These are phyloP conservation scores for Rhododendron vialii DNA, from an alignment of 148 eudicot genomes.

Conservation along the genomic window DNA sequence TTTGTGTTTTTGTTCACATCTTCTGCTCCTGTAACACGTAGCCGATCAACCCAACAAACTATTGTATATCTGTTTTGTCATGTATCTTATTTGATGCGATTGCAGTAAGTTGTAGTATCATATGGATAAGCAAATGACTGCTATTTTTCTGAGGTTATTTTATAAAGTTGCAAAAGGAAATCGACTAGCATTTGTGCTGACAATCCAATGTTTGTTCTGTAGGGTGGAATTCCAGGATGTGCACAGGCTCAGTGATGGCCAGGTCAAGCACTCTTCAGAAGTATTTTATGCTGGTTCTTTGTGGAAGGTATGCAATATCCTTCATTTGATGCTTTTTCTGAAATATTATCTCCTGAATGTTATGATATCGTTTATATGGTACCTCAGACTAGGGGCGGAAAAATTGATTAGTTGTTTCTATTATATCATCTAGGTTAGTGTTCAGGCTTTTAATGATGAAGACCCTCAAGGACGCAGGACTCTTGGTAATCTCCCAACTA, in stretches of 20 bases:
- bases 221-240: constrained; percentile 95
- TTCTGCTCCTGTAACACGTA: not conserved
- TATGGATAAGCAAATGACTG: not conserved
- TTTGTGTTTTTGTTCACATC: not conserved
- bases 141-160: not conserved
- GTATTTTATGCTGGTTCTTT: constrained; percentile 98
- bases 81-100: not conserved
- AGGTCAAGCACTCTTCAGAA: constrained; percentile 95
- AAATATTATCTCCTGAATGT: not conserved
- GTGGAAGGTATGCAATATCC: constrained; percentile 69
- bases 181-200: not conserved
- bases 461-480: constrained; percentile 99
- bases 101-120: not conserved
- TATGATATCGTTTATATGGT: not conserved
- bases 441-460: constrained; percentile 97
- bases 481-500: constrained; percentile 54
- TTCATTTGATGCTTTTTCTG: not conserved
- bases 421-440: constrained; percentile 63
- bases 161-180: not conserved
- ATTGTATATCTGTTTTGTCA: not conserved
- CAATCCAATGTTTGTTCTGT: constrained; percentile 20
- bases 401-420: constrained; percentile 10
- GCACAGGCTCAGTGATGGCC: constrained; percentile 89
- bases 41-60: not conserved
- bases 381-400: not conserved